A percentile compares a stretch with the other conserved stretches of the same genome.
Evolutionary conservation across 208 protist species (phyloP).

Genomic region (Naegleria gruberi): DNA sequence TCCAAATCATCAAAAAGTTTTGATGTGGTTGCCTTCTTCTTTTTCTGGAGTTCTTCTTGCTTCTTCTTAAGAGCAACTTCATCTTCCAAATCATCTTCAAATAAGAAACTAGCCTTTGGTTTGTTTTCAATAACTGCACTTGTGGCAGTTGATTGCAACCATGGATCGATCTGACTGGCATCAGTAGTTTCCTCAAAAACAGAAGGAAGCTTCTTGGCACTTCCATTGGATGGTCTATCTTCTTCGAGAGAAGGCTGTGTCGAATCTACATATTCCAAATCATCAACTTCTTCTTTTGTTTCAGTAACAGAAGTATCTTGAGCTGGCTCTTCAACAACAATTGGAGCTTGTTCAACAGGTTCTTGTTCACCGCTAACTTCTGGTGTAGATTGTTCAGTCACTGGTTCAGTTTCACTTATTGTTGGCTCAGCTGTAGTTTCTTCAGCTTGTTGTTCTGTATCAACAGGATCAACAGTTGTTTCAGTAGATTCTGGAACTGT

Average conservation of each 20-base stretch:
- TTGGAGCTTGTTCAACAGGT: not conserved
- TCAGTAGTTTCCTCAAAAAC: not conserved
- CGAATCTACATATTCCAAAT: not conserved
- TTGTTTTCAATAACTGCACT: not conserved
- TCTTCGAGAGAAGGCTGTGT: not conserved
- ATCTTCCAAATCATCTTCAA: not conserved
- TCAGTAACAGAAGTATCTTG: not conserved
- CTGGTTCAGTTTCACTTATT: not conserved
- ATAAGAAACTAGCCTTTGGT: not conserved
- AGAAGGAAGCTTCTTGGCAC: not conserved
- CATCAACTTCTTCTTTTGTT: not conserved
- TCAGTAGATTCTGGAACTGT: not conserved
- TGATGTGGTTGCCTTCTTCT: not conserved
- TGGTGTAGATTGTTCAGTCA: not conserved
- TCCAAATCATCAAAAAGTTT: not conserved
- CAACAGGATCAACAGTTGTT: too few species aligned
- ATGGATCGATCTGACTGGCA: not conserved
- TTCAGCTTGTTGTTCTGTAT: too few species aligned
- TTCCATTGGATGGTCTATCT: not conserved
- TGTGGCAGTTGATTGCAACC: not conserved
- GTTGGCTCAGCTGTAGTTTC: too few species aligned
- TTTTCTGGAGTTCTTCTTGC: not conserved
- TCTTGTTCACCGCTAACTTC: not conserved
- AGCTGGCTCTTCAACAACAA: too few species aligned
- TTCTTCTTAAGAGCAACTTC: not conserved